Conservation (phyloP, 805 yeast species). For the Kodamaea nitidulidarum region DNA sequence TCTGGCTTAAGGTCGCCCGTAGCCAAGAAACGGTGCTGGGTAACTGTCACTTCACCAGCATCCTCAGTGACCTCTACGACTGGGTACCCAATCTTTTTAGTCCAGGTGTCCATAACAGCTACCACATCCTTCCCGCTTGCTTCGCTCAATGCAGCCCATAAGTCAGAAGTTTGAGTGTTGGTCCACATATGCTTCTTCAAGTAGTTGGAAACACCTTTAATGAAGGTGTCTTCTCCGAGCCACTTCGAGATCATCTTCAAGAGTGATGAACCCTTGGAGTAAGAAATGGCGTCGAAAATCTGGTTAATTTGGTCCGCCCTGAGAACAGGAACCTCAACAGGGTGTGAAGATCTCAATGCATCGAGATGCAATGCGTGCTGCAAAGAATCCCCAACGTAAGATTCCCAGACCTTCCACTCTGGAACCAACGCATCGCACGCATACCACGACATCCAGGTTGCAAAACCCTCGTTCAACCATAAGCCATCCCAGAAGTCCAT, state of each 20-base stretch:
- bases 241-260: slow-evolving; percentile 76
- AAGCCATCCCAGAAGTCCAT: slow-evolving; percentile 93
- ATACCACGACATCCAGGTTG: slow-evolving; percentile 89
- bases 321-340: slow-evolving; percentile 78
- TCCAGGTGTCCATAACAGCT: slow-evolving; percentile 75
- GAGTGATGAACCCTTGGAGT: slow-evolving; percentile 75
- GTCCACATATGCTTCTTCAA: slow-evolving; percentile 73
- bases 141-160: slow-evolving; percentile 69
- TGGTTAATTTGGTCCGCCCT: slow-evolving; percentile 78
- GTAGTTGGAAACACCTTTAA: slow-evolving; percentile 76
- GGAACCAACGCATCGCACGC: slow-evolving; percentile 74
- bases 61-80: slow-evolving; percentile 62
- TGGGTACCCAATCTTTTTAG: slow-evolving; percentile 75
- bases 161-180: slow-evolving; percentile 70
- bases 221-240: slow-evolving; percentile 73
- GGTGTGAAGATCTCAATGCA: slow-evolving; percentile 78
- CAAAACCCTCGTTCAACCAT: slow-evolving; percentile 87
- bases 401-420: slow-evolving; percentile 85
- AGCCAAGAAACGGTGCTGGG: slow-evolving; percentile 70
- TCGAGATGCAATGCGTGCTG: slow-evolving; percentile 75
- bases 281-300: slow-evolving; percentile 81
- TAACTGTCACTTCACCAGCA: slow-evolving; percentile 45
- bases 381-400: slow-evolving; percentile 71
- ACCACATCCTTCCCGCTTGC: slow-evolving; percentile 72
- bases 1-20: slow-evolving; percentile 75